These are phyloP conservation scores for Xerocomus spinulosus DNA, from an alignment of 768 basidiomycete genomes.

Conservation along the genomic window DNA sequence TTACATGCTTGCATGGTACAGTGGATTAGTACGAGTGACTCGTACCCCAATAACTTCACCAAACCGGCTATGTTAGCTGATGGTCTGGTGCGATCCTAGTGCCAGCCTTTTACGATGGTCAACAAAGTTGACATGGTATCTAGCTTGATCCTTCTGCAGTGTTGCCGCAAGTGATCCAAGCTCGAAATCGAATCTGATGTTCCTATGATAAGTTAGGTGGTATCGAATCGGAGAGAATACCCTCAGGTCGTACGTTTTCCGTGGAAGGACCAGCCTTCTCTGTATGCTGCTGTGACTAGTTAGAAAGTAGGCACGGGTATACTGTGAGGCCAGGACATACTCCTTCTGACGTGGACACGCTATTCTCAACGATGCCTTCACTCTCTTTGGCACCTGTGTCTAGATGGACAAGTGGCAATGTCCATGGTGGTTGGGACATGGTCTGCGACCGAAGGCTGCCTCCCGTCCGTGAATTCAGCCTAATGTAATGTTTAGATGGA, in stretches of 20 bases:
- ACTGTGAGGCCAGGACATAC: not conserved
- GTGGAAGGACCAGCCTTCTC: not conserved
- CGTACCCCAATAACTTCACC: not conserved
- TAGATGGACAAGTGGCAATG: conserved; percentile 7
- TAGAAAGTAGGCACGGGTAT: not conserved
- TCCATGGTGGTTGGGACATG: conserved; percentile 3
- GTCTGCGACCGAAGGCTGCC: not conserved
- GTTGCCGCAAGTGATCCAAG: not conserved
- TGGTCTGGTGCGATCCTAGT: too few relatives aligned
- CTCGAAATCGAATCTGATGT: not conserved
- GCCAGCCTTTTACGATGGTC: not conserved
- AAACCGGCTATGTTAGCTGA: too few relatives aligned
- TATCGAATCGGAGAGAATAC: not conserved
- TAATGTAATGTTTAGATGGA: not conserved
- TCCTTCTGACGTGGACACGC: conserved; percentile 1
- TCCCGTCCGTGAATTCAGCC: conserved; percentile 14
- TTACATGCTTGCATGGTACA: not conserved
- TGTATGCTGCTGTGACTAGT: conserved; percentile 5
- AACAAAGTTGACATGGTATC: not conserved
- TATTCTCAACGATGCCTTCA: not conserved
- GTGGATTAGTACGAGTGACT: not conserved
- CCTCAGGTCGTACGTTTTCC: not conserved
- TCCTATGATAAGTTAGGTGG: conserved; percentile 1
- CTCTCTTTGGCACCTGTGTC: not conserved
- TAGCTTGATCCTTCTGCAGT: not conserved